Base-by-base conservation (phyloP, 2,329 filamentous ascomycete genomes). In the Corinectria fuckeliana region DNA sequence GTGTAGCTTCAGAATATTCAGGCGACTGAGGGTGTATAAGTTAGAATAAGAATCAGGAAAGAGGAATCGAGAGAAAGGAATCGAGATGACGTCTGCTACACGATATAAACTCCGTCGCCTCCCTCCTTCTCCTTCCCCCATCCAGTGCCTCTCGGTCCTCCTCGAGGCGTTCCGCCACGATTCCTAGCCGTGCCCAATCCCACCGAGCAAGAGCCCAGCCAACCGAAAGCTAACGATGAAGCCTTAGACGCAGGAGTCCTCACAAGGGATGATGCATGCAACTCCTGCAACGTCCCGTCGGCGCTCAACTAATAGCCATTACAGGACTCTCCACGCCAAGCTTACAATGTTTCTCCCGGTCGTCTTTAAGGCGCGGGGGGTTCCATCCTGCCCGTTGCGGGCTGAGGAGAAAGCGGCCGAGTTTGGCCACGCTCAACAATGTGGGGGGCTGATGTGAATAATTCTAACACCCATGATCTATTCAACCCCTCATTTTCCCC, bases 401-500 rank as follows among this genome's bases (percentile, higher is more conserved):
- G 47, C 48, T 57, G 54, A 50, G 28, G 39, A 38, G 32, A 50
- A 34, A 39, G 45, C 30, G 30, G n/a, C n/a, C n/a, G n/a, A n/a
- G n/a, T n/a, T n/a, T n/a, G n/a, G n/a, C n/a, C n/a, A n/a, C n/a
- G n/a, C n/a, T n/a, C n/a, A n/a, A n/a, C n/a, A n/a, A n/a, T n/a
- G n/a, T n/a, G n/a, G 28, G 32, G 47, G n/a, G 42, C n/a, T 14
- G 25, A 45, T 30, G 21, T 38, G 47, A 26, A n/a, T n/a, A n/a
- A n/a, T n/a, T n/a, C n/a, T n/a, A n/a, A n/a, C n/a, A n/a, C n/a
- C n/a, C n/a, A n/a, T n/a, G n/a, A n/a, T n/a, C 55, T 50, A 49
- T 55, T 49, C 58, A 61, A 62, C 68, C 66, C 68, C 68, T 70
- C 68, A 62, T 48, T 70, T 53, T 69, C 68, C 64, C 66, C 68